Percentiles rank a stretch among this genome's conserved stretches.
Conservation (phyloP, 257 asterid species). For the Echium plantagineum region DNA sequence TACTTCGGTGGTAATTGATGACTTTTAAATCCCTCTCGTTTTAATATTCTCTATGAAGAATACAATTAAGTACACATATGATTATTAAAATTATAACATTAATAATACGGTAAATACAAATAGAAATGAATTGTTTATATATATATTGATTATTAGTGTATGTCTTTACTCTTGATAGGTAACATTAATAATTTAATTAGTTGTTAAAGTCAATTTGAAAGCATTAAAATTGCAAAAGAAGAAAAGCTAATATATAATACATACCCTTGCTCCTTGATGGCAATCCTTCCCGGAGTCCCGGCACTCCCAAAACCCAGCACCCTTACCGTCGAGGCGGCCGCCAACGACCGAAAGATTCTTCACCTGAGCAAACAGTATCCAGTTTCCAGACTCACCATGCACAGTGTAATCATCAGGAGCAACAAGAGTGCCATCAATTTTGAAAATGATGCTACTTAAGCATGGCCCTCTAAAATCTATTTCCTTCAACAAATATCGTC, state of each 20-base stretch:
- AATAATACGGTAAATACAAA: too few relatives aligned
- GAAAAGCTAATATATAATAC: background rate
- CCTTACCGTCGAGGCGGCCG: background rate
- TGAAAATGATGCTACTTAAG: background rate
- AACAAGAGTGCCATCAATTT: conserved; percentile 3
- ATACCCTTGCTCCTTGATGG: conserved; percentile 1
- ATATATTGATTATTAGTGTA: too few relatives aligned
- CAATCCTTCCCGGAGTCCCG: conserved; percentile 1
- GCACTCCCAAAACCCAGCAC: background rate
- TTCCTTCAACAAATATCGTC: conserved; percentile 4
- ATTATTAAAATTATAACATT: too few relatives aligned
- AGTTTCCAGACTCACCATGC: conserved; percentile 1
- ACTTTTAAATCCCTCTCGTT: too few relatives aligned
- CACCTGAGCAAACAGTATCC: background rate
- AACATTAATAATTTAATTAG: too few relatives aligned
- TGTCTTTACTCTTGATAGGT: too few relatives aligned
- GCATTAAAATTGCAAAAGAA: background rate
- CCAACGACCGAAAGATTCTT: background rate
- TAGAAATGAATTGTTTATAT: too few relatives aligned
- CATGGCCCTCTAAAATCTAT: conserved; percentile 1
- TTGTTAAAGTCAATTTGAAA: too few relatives aligned
- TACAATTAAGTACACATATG: too few relatives aligned
- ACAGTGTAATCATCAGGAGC: background rate
- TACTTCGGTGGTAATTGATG: too few relatives aligned
- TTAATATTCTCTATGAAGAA: too few relatives aligned